Conservation (phyloP, 345 rosid species). For the Turritis glabra region DNA sequence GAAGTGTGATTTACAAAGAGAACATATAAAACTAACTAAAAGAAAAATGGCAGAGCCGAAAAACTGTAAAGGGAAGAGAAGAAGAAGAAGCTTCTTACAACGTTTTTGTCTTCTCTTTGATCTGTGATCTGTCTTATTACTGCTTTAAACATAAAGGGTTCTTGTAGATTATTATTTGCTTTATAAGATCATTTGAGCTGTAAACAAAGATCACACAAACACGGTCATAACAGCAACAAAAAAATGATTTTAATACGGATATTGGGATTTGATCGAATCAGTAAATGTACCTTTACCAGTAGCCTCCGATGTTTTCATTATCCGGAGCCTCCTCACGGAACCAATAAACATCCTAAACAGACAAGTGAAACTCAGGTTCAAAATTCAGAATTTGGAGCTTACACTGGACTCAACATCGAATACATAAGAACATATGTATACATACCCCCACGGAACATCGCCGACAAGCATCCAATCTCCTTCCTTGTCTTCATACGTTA, state of each 20-base stretch:
- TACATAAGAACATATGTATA: slow-evolving; percentile 1
- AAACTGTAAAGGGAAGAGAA: slow-evolving; percentile 21
- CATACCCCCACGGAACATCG: slow-evolving; percentile 96
- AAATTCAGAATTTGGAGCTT: background rate
- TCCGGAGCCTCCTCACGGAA: slow-evolving; percentile 85
- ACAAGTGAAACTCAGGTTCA: slow-evolving; percentile 18
- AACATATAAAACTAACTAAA: slow-evolving; percentile 23
- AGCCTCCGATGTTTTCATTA: slow-evolving; percentile 81
- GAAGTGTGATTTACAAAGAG: slow-evolving; percentile 30
- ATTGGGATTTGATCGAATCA: slow-evolving; percentile 5
- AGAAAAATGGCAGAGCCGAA: slow-evolving; percentile 22
- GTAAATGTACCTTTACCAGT: slow-evolving; percentile 59
- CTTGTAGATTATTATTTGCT: slow-evolving; percentile 4
- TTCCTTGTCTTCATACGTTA: slow-evolving; percentile 90
- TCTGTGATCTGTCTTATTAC: slow-evolving; percentile 33
- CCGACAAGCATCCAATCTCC: slow-evolving; percentile 99
- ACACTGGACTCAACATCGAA: background rate
- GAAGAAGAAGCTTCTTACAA: slow-evolving; percentile 37
- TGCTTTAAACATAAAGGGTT: slow-evolving; percentile 29
- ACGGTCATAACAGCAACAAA: slow-evolving; percentile 1
- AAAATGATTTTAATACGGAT: background rate
- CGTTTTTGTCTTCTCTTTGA: slow-evolving; percentile 30
- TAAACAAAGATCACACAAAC: slow-evolving; percentile 14
- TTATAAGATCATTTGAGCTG: slow-evolving; percentile 39
- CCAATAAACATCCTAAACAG: slow-evolving; percentile 72